Evolutionary conservation across 768 basidiomycete genomes (phyloP).

Genomic region (Leucosporidium yakuticum): DNA sequence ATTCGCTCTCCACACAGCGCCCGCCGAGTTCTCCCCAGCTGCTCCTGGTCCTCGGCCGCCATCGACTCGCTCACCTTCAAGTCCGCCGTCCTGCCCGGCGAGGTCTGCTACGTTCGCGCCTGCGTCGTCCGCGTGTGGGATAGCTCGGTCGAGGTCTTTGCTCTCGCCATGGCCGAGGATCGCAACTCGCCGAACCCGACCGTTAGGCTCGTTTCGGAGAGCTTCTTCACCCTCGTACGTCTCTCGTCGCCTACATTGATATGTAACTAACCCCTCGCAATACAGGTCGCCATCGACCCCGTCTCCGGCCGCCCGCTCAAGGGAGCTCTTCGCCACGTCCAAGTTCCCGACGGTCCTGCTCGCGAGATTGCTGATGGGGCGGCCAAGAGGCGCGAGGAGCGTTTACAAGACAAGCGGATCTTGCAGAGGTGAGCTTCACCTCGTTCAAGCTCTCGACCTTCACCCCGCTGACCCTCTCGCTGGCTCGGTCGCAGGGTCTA

Average conservation of each 20-base stretch:
- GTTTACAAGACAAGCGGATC: slow-evolving; percentile 29
- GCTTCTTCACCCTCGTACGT: slow-evolving; percentile 30
- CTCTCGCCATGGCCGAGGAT: slow-evolving; percentile 29
- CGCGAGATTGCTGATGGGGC: slow-evolving; percentile 10
- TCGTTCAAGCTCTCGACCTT: neutral
- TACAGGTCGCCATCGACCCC: slow-evolving; percentile 32
- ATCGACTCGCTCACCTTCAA: slow-evolving; percentile 33
- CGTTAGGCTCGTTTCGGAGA: slow-evolving; percentile 19
- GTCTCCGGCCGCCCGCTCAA: slow-evolving; percentile 15
- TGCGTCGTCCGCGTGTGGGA: slow-evolving; percentile 25
- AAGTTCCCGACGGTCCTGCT: slow-evolving; percentile 5
- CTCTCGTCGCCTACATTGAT: neutral
- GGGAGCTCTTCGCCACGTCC: slow-evolving; percentile 19
- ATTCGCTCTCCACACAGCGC: neutral
- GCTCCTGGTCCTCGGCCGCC: slow-evolving; percentile 24
- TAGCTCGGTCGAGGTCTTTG: slow-evolving; percentile 22
- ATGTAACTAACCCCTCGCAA: too few relatives aligned
- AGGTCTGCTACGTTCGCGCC: slow-evolving; percentile 24
- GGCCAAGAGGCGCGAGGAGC: slow-evolving; percentile 18
- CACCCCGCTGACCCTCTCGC: neutral
- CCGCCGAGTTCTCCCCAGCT: neutral
- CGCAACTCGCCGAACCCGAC: slow-evolving; percentile 21
- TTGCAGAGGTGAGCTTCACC: slow-evolving; percentile 21
- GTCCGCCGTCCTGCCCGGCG: slow-evolving; percentile 22
- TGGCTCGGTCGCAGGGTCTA: neutral